phyloP scores from a whole-genome alignment of 306 rosid species.

The Quercus engelmannii region DNA sequence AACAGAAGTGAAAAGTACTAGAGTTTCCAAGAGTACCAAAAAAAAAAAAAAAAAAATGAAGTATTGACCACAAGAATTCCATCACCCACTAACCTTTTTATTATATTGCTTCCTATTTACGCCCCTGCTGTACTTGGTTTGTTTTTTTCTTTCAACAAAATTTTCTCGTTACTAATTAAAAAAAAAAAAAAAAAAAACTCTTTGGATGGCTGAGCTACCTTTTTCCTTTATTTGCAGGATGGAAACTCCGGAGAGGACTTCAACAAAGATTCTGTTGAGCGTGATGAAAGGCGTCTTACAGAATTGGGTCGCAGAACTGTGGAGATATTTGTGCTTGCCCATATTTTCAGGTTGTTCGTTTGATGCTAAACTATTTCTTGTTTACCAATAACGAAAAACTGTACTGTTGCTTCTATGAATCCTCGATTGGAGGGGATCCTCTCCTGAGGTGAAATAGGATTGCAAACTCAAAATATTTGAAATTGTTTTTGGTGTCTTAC shows the following conservation, averaged over 20 bases:
- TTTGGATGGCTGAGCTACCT: conserved; percentile 16
- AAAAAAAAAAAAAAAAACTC: no score
- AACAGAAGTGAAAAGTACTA: background rate
- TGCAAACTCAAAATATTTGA: background rate
- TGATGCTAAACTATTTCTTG: background rate
- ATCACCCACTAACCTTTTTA: no score
- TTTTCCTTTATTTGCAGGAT: conserved; percentile 50
- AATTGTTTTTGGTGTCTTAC: background rate
- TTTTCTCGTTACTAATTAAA: background rate
- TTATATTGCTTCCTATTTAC: no score
- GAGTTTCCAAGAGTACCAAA: background rate
- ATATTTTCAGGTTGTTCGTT: conserved; percentile 69
- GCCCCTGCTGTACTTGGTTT: no score
- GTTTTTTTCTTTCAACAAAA: no score
- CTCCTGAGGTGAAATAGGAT: no score
- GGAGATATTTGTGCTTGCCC: conserved; percentile 96
- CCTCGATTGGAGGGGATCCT: no score
- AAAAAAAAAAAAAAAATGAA: background rate
- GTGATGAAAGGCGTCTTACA: conserved; percentile 94
- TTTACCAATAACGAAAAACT: no score
- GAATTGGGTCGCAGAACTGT: conserved; percentile 98
- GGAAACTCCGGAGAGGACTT: conserved; percentile 94
- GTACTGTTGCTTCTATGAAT: background rate
- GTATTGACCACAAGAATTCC: background rate
- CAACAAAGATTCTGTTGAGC: conserved; percentile 90